Evolutionary conservation across 768 basidiomycete species (phyloP).

Genomic region (Suillus variegatus): DNA sequence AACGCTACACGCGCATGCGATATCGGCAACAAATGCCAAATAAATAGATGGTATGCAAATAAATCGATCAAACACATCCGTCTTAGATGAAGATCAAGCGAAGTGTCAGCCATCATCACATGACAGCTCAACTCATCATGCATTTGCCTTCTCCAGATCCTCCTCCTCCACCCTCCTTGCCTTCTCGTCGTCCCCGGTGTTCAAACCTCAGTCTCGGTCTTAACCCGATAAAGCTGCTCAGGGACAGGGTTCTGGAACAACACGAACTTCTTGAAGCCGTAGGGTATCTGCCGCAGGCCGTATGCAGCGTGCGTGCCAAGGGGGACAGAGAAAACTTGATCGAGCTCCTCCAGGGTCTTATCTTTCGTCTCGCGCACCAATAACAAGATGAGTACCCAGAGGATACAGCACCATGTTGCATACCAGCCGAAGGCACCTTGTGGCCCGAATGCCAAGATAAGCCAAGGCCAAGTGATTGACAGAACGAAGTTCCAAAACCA

Average conservation of each 20-base stretch:
- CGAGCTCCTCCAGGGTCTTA: slow-evolving; percentile 59
- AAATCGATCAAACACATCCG: neutral
- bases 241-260: slow-evolving; percentile 29
- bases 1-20: no score
- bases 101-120: neutral
- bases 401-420: slow-evolving; percentile 55
- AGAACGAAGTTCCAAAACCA: slow-evolving; percentile 68
- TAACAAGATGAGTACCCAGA: slow-evolving; percentile 59
- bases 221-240: slow-evolving; percentile 44
- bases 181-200: slow-evolving; percentile 8
- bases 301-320: slow-evolving; percentile 57
- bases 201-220: slow-evolving; percentile 28
- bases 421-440: slow-evolving; percentile 79
- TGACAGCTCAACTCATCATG: neutral
- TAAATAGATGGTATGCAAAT: neutral
- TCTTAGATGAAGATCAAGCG: neutral
- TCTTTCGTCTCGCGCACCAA: slow-evolving; percentile 75
- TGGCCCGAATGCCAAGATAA: slow-evolving; percentile 61
- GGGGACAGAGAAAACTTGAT: slow-evolving; percentile 56
- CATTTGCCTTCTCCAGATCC: slow-evolving; percentile 12
- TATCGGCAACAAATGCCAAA: neutral
- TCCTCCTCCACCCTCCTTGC: slow-evolving; percentile 10
- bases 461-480: slow-evolving; percentile 69
- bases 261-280: slow-evolving; percentile 53
- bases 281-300: slow-evolving; percentile 53